phyloP scores from a whole-genome alignment of 441 rosid genomes.

The Arabidopsis hybrid region DNA sequence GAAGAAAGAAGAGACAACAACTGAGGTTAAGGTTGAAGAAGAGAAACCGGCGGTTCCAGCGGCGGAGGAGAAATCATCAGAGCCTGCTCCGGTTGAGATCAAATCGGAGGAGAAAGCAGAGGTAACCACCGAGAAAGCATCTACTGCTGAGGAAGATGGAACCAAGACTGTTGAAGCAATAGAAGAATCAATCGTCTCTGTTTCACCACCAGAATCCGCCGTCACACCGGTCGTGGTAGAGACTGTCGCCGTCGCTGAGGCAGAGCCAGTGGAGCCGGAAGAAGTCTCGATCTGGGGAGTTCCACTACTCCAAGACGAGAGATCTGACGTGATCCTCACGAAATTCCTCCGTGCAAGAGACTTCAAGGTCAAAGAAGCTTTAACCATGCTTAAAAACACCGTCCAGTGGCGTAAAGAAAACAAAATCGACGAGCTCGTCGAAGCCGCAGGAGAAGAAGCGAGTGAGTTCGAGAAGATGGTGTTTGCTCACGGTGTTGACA shows the following conservation, averaged over 20 bases:
- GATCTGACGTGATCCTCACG: slow-evolving; percentile 59
- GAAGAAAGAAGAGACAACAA: slow-evolving; percentile 34
- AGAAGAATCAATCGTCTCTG: slow-evolving; percentile 58
- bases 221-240: slow-evolving; percentile 34
- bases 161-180: slow-evolving; percentile 47
- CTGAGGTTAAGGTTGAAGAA: slow-evolving; percentile 33
- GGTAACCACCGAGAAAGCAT: slow-evolving; percentile 39
- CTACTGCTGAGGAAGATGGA: slow-evolving; percentile 56
- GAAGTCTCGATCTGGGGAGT: slow-evolving; percentile 59
- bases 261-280: slow-evolving; percentile 53
- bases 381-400: slow-evolving; percentile 58
- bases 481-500: slow-evolving; percentile 54
- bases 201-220: slow-evolving; percentile 48
- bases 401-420: slow-evolving; percentile 60
- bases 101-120: slow-evolving; percentile 48
- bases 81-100: slow-evolving; percentile 36
- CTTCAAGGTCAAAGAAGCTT: slow-evolving; percentile 62
- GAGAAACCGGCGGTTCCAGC: slow-evolving; percentile 33
- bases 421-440: slow-evolving; percentile 51
- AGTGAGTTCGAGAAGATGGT: slow-evolving; percentile 53
- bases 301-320: slow-evolving; percentile 57
- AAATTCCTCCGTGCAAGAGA: slow-evolving; percentile 63
- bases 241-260: slow-evolving; percentile 27
- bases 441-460: slow-evolving; percentile 36
- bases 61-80: slow-evolving; percentile 18